Conservation (phyloP, 768 basidiomycete genomes). For the Mycena sanguinolenta region DNA sequence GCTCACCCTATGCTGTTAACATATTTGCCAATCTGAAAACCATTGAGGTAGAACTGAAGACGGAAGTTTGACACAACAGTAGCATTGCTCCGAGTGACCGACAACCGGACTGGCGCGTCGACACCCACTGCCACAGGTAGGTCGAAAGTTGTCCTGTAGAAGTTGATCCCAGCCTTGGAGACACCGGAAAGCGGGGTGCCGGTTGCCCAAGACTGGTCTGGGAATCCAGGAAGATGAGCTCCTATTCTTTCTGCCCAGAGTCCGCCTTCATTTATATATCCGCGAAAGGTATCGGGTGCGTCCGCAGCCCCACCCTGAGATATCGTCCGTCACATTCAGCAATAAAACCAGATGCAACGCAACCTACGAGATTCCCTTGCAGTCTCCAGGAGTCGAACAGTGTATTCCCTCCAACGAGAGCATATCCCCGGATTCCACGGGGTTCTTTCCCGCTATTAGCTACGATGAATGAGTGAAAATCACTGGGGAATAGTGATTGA, state of each 20-base stretch:
- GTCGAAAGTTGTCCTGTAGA: constrained; percentile 58
- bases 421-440: constrained; percentile 61
- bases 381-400: constrained; percentile 56
- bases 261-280: constrained; percentile 66
- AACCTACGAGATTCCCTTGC: constrained; percentile 56
- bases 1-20: constrained; percentile 64
- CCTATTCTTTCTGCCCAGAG: constrained; percentile 63
- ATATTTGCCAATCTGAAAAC: constrained; percentile 68
- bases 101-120: constrained; percentile 61
- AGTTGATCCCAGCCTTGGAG: constrained; percentile 57
- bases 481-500: not conserved
- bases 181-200: constrained; percentile 51
- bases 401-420: constrained; percentile 56
- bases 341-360: not conserved
- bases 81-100: constrained; percentile 55
- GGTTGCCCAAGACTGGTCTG: constrained; percentile 53
- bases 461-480: constrained; percentile 33
- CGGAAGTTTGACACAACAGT: constrained; percentile 59
- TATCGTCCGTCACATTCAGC: constrained; percentile 1
- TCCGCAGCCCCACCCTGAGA: constrained; percentile 54
- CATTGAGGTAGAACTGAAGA: constrained; percentile 64
- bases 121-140: constrained; percentile 56
- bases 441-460: constrained; percentile 66
- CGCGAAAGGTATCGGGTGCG: constrained; percentile 59
- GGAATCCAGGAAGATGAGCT: constrained; percentile 63